Evolutionary conservation across 2,329 filamentous ascomycete species (phyloP), one percentile per base, ranked within the genome.

Genomic region (Orbilia quercus): DNA sequence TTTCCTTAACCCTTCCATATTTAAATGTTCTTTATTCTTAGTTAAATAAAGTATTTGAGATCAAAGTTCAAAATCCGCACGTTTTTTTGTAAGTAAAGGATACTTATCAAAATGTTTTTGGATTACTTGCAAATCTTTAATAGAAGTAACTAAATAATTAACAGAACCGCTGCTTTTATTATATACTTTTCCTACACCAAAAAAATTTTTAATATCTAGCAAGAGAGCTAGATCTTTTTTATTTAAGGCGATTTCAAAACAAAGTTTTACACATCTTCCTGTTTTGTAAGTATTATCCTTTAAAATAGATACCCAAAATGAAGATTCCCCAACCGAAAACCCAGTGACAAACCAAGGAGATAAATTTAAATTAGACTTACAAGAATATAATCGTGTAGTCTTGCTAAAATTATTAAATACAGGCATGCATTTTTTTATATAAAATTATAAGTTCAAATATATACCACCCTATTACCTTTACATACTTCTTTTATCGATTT

Each of bases 1-100:
- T 62, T 75, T 55, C 62, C 58, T 12, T 54, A 75, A 55, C 38
- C 74, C 74, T 62, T 66, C n/a, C n/a, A 51, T 20, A 31, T 38
- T 60, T 44, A 73, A 53, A 74, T 75, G 70, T 62, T 71, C 57
- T 45, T 62, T 62, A 23, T 20, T 9, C 2, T 34, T 25, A 2
- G 47, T 59, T 7, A 59, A 7, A 16, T 28, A 12, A 6, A 59
- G 14, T 12, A 47, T 36, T 59, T 18, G 5, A 9, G 28, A 45
- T 11, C 22, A 59, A 45, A 59, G 16, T 18, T 6, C 12, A 59
- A 45, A 59, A 59, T 59, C 55, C 23, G 63, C 53, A 6, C 55
- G 7, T 31, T 59, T 59, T 22, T 59, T 16, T 7, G 36, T 59
- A 23, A 59, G 2, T 28, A 59, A 22, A 59, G 40, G 42, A 59